Percentiles rank a stretch among this genome's conserved stretches.
These are phyloP conservation scores for Mangifera indica DNA, from an alignment of 345 rosid species.

Conservation along the genomic window DNA sequence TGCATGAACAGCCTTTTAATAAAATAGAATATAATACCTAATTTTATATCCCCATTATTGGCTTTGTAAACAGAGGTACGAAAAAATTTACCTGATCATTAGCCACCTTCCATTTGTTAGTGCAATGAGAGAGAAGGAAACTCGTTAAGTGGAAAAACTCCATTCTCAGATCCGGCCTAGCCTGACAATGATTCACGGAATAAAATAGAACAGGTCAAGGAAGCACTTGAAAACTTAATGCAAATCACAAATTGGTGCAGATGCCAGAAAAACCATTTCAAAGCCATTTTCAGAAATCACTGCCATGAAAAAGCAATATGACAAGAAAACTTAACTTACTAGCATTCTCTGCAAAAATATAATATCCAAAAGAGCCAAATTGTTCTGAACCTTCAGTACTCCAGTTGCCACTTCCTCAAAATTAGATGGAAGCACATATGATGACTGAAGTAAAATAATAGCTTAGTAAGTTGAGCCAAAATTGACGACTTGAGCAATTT, in stretches of 20 bases:
- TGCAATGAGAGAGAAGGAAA: slow-evolving; percentile 76
- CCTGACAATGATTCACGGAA: slow-evolving; percentile 37
- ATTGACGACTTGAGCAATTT: neutral
- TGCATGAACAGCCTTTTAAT: neutral
- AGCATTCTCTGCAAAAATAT: slow-evolving; percentile 61
- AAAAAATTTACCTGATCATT: slow-evolving; percentile 53
- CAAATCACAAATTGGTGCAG: slow-evolving; percentile 3
- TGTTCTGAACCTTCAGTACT: slow-evolving; percentile 68
- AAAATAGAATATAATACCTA: neutral
- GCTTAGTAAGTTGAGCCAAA: neutral
- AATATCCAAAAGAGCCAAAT: slow-evolving; percentile 66
- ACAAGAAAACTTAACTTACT: slow-evolving; percentile 36
- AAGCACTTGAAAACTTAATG: neutral
- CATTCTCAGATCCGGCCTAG: slow-evolving; percentile 72
- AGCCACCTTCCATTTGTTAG: slow-evolving; percentile 64
- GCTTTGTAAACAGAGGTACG: neutral
- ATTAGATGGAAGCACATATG: slow-evolving; percentile 66
- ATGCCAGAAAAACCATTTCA: neutral
- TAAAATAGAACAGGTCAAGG: neutral
- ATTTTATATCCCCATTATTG: neutral
- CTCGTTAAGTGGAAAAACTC: slow-evolving; percentile 76
- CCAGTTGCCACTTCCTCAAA: slow-evolving; percentile 78
- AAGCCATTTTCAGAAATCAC: slow-evolving; percentile 10
- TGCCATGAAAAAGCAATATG: neutral
- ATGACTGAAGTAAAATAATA: slow-evolving; percentile 38